Evolutionary conservation across 257 asterid genomes (phyloP).

Genomic region (Solanum tarijense): DNA sequence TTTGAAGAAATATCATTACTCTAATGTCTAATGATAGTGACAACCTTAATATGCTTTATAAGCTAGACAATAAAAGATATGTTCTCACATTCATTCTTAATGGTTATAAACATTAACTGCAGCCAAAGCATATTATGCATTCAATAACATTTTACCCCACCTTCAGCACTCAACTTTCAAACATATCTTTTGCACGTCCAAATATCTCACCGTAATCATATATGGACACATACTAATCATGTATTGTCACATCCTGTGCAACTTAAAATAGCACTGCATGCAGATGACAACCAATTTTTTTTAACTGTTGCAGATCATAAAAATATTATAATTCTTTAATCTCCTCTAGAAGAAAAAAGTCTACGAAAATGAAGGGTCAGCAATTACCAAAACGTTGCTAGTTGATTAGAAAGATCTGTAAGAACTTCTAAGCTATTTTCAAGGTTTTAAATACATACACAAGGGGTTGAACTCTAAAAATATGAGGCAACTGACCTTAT

Average conservation of each 20-base stretch:
- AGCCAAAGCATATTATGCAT: neutral
- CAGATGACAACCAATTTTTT: neutral
- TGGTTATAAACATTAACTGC: neutral
- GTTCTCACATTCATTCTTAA: neutral
- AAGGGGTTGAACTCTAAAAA: neutral
- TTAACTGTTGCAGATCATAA: neutral
- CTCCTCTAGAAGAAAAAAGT: neutral
- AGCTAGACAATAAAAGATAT: neutral
- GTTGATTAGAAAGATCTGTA: neutral
- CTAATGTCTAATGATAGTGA: neutral
- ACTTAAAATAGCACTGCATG: neutral
- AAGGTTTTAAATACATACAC: neutral
- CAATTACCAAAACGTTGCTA: neutral
- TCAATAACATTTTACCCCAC: neutral
- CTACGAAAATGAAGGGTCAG: neutral
- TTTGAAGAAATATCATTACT: neutral
- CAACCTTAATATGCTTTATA: neutral
- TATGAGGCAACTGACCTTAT: slow-evolving; percentile 36
- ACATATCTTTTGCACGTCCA: neutral
- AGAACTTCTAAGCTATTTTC: neutral
- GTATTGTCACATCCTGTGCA: neutral
- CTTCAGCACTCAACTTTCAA: neutral
- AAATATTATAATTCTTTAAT: neutral
- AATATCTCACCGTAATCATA: neutral
- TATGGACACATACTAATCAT: neutral